These are phyloP conservation scores for Xylaria multiplex DNA, from an alignment of 2,329 filamentous ascomycete genomes.

Conservation along the genomic window DNA sequence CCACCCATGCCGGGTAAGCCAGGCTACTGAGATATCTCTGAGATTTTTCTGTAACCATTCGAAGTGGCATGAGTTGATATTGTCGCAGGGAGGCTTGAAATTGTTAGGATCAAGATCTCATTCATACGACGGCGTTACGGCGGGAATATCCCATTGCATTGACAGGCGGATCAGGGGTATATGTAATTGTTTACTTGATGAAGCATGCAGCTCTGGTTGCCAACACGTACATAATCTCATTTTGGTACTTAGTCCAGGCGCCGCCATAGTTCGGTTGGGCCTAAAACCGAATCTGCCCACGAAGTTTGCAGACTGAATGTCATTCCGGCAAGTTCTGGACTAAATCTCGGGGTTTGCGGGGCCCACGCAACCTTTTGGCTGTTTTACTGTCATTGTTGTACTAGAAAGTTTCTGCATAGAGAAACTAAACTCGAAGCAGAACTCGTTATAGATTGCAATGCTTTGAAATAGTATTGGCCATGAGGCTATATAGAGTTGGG, in stretches of 20 bases:
- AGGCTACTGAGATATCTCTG: slow-evolving; percentile 58
- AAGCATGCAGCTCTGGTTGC: slow-evolving; percentile 24
- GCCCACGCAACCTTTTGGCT: slow-evolving; percentile 1
- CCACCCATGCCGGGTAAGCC: slow-evolving; percentile 66
- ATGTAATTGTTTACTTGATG: slow-evolving; percentile 23
- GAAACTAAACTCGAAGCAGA: slow-evolving; percentile 6
- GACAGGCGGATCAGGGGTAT: slow-evolving; percentile 22
- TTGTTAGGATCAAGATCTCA: slow-evolving; percentile 16
- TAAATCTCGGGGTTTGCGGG: not conserved
- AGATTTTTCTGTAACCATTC: not conserved
- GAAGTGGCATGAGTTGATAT: not conserved
- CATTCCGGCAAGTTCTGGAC: not conserved
- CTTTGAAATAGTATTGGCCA: slow-evolving; percentile 19
- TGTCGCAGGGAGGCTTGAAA: not conserved
- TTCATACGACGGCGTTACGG: slow-evolving; percentile 36
- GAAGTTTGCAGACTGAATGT: slow-evolving; percentile 6
- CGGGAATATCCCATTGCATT: slow-evolving; percentile 32
- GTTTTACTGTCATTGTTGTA: slow-evolving; percentile 13
- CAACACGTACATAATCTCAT: slow-evolving; percentile 32
- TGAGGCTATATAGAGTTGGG: slow-evolving; percentile 3
- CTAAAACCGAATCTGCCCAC: not conserved
- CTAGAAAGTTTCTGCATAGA: slow-evolving; percentile 15
- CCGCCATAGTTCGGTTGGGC: not conserved
- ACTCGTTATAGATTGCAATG: slow-evolving; percentile 16
- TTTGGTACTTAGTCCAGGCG: slow-evolving; percentile 9